Conservation (phyloP, 2,329 filamentous ascomycete genomes). For the Aspergillus sergii region DNA sequence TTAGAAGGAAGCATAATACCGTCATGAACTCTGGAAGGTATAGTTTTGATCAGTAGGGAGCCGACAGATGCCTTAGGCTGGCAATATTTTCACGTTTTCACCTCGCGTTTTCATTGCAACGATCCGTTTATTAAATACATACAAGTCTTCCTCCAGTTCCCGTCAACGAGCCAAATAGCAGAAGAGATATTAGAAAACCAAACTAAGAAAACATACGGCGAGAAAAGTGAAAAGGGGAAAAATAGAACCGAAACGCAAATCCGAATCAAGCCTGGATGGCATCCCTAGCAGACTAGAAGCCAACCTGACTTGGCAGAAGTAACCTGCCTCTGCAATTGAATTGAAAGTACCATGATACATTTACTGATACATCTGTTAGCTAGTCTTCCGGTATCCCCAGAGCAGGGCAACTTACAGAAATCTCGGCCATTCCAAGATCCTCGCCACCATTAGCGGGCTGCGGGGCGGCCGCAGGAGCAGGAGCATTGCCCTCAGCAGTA, state of each 20-base stretch:
- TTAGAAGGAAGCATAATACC: background rate
- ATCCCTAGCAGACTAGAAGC: conserved; percentile 4
- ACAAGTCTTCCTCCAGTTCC: conserved; percentile 1
- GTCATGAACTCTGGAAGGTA: background rate
- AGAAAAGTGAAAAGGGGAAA: background rate
- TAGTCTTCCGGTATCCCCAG: background rate
- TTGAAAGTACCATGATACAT: conserved; percentile 13
- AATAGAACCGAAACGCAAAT: conserved; percentile 11
- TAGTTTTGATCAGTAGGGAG: too few species aligned
- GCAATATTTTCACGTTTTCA: background rate
- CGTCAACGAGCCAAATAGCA: conserved; percentile 12
- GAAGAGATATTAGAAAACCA: conserved; percentile 10
- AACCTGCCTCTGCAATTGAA: conserved; percentile 11
- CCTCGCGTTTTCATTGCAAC: background rate
- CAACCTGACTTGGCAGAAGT: conserved; percentile 7
- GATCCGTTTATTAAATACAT: conserved; percentile 3
- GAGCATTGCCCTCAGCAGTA: conserved; percentile 46
- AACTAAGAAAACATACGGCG: conserved; percentile 7
- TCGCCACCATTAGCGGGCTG: conserved; percentile 53
- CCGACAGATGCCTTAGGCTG: background rate
- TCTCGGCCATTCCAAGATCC: conserved; percentile 60
- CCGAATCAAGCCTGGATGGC: conserved; percentile 8
- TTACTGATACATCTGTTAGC: conserved; percentile 18
- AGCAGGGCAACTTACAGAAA: conserved; percentile 47
- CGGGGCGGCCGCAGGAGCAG: conserved; percentile 50